Base-by-base conservation (phyloP, 345 rosid species). In the Trapa bicornis region DNA sequence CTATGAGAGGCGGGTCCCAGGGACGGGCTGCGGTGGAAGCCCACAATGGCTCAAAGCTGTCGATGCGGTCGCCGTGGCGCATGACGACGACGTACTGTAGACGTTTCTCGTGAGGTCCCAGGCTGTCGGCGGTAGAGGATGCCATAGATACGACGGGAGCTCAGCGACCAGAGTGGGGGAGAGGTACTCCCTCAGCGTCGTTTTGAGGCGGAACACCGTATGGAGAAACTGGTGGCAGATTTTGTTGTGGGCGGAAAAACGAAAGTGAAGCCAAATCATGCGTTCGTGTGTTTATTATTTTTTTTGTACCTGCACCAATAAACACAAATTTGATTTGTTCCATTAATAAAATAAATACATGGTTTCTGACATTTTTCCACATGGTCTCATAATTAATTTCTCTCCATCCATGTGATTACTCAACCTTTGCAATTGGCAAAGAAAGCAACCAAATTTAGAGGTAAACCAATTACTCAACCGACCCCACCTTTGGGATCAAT, bases 141-240 rank as follows among this genome's bases (percentile, higher is more conserved):
- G 64, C 15, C 29, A 22, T 39, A n/a, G 37, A 37, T 1, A 36
- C 53, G 2, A 50, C 14, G 65, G 58, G 2, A 41, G 61, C 48
- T 45, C 48, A 13, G 45, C 37, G 33, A 0, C 22, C 32, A 10
- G 36, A 73, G 74, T 5, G 2, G 70, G 56, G 67, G 70, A 54
- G 69, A 75, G 68, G 75, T 80, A 61, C 75, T 72, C 70, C 72
- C 78, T 29, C 79, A 80, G 71, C 81, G 61, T 47, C 81, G 81
- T 37, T 36, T 15, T 15, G 3, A 0, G 43, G 10, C 13, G 16
- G 1, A 3, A 56, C 17, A 52, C 29, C 9, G 29, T 5, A 11
- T 4, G 68, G 81, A 75, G 50, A 65, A 54, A n/a, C n/a, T 54
- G 60, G 33, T 7, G 60, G 22, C 60, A 22, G 35, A 54, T 54